phyloP scores from a whole-genome alignment of 1,139 yeast species.

The Geotrichum histeridarum region DNA sequence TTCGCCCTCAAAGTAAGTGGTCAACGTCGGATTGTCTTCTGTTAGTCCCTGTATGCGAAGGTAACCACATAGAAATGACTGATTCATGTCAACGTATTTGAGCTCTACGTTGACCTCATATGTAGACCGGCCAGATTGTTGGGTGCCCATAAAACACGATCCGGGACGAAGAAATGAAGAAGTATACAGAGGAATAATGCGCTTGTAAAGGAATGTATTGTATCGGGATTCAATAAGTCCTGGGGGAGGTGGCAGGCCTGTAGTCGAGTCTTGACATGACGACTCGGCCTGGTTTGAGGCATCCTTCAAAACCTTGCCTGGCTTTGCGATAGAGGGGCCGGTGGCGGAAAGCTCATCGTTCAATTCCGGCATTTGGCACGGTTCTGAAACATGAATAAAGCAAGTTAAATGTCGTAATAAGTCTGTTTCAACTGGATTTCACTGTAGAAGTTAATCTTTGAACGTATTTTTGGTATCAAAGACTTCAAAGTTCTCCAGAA shows the following conservation, averaged over 20 bases:
- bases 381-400: too few relatives aligned
- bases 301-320: not conserved
- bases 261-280: not conserved
- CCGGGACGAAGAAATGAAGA: conserved; percentile 51
- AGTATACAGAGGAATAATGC: conserved; percentile 18
- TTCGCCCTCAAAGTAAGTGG: conserved; percentile 84
- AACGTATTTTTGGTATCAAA: too few relatives aligned
- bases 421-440: too few relatives aligned
- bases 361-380: not conserved
- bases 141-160: conserved; percentile 61
- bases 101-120: conserved; percentile 70
- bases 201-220: conserved; percentile 15
- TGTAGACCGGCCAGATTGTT: conserved; percentile 64
- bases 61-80: conserved; percentile 67
- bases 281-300: not conserved
- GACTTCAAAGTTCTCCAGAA: too few relatives aligned
- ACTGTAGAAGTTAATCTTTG: too few relatives aligned
- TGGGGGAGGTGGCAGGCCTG: not conserved
- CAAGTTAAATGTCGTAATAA: too few relatives aligned
- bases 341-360: not conserved
- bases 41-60: conserved; percentile 78
- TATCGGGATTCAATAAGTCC: conserved; percentile 22
- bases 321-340: not conserved
- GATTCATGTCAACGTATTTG: conserved; percentile 59
- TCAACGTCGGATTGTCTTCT: conserved; percentile 66